Base-by-base conservation (phyloP, 345 rosid species). In the Salix koriyanagi region DNA sequence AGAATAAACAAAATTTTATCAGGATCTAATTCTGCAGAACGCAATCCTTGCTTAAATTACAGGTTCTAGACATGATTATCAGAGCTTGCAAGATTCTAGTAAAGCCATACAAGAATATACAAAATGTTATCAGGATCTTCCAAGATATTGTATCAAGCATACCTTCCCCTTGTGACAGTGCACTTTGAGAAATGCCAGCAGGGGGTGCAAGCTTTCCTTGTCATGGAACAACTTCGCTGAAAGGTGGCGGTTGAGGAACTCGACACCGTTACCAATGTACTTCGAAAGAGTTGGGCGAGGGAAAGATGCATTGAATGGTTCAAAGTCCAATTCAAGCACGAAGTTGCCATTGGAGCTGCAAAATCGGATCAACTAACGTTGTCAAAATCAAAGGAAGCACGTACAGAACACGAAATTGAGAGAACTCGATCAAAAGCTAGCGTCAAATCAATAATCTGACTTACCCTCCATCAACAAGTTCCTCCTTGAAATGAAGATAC, bases 221-320 rank as follows among this genome's bases (percentile, higher is more conserved):
- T 92, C 97, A 82, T 94, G 98, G 87, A 92, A 94, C 81, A 94
- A 87, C 81, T 91, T 94, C 1, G 98, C 97, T 0, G 98, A 94
- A 50, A 95, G 97, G 79, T 95, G 99, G 66, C 98, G 97, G 67
- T 95, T 95, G 67, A 95, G 99, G 87, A 95, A 95, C 87, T 95
- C 97, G 39, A 95, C 98, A 28, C 99, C 99, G 76, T 95, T 89
- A 15, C 99, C 99, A 8, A 95, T 93, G 69, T 89, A 95, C 79
- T 93, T 93, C 0, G 92, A 80, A 18, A 93, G 97, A 12, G 98
- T 93, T 34, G 99, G 97, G 52, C 97, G 96, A 26, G 99, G 99
- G 75, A 95, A 82, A 52, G 94, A 88, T 7, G 97, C 96, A 25
- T 84, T 88, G 82, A 95, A 95, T 18, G 99, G 99, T 85, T 95